Evolutionary conservation across 169 alveolate species (phyloP).

Genomic region (Plasmodium berghei): DNA sequence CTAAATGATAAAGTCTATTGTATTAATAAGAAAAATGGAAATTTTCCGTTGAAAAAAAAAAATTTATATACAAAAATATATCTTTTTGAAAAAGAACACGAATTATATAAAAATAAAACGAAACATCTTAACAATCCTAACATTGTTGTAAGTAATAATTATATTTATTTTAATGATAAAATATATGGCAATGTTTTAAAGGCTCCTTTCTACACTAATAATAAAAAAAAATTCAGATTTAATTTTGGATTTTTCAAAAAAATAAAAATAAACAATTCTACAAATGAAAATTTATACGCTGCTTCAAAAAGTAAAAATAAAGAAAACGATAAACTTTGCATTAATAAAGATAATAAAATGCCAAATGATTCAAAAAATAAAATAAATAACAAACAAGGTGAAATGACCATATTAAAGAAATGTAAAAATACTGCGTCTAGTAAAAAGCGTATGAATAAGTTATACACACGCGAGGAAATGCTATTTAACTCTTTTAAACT

Average conservation of each 20-base stretch:
- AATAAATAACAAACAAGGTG: conserved; percentile 3
- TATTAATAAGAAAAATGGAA: background rate
- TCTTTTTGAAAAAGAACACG: conserved; percentile 56
- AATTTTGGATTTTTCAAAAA: conserved; percentile 20
- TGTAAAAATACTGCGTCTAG: background rate
- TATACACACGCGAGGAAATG: conserved; percentile 29
- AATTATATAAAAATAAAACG: conserved; percentile 10
- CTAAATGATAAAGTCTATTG: too few species aligned
- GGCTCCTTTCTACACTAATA: conserved; percentile 23
- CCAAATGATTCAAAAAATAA: background rate
- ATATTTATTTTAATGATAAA: conserved; percentile 47
- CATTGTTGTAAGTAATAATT: conserved; percentile 24
- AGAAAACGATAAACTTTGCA: background rate
- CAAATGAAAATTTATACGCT: background rate
- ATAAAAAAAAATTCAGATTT: background rate
- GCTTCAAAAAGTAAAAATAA: background rate
- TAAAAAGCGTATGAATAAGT: conserved; percentile 25
- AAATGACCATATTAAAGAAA: background rate
- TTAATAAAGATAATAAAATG: background rate
- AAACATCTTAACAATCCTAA: conserved; percentile 25
- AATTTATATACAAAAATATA: conserved; percentile 63
- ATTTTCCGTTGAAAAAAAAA: background rate
- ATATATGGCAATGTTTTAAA: conserved; percentile 38
- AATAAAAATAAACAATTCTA: background rate
- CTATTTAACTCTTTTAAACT: conserved; percentile 31